Percentiles rank a stretch among this genome's conserved stretches.
Conservation (phyloP, 306 rosid species). For the Pterocarpus santalinus region DNA sequence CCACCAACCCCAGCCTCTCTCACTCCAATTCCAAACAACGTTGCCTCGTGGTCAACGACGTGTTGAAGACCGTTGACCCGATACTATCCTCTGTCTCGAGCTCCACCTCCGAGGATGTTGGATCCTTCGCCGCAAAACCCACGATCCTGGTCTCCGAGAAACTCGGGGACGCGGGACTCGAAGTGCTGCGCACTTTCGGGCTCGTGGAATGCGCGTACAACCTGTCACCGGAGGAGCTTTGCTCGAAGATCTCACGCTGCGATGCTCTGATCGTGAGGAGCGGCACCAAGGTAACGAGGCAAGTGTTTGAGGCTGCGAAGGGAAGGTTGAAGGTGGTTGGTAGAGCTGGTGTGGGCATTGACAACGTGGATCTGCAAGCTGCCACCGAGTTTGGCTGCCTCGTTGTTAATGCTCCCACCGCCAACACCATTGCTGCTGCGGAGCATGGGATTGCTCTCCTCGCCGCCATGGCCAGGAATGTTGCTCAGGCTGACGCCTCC, state of each 20-base stretch:
- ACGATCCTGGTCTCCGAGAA: conserved; percentile 84
- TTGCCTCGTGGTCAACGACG: conserved; percentile 46
- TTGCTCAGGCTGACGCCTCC: conserved; percentile 91
- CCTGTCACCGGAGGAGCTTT: conserved; percentile 66
- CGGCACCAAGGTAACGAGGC: conserved; percentile 77
- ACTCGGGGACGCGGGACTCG: conserved; percentile 81
- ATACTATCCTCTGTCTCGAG: background rate
- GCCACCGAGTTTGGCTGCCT: conserved; percentile 92
- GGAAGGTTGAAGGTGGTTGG: conserved; percentile 92
- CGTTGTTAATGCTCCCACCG: conserved; percentile 89
- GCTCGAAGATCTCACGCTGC: conserved; percentile 71
- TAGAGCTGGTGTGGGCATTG: conserved; percentile 95
- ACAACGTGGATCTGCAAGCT: conserved; percentile 93
- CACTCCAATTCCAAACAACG: conserved; percentile 6
- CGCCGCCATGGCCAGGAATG: conserved; percentile 86
- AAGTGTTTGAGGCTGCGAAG: conserved; percentile 73
- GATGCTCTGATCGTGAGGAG: conserved; percentile 91
- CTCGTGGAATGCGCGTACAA: conserved; percentile 72
- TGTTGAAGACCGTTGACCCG: conserved; percentile 49
- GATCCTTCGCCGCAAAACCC: conserved; percentile 34
- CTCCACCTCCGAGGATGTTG: conserved; percentile 28
- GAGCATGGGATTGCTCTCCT: conserved; percentile 92
- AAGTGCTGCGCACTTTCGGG: conserved; percentile 65
- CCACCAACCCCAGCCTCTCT: conserved; percentile 46
- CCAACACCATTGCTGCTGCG: conserved; percentile 90